phyloP scores from a whole-genome alignment of 176 grass and related monocot genomes.

The Melocanna baccifera region DNA sequence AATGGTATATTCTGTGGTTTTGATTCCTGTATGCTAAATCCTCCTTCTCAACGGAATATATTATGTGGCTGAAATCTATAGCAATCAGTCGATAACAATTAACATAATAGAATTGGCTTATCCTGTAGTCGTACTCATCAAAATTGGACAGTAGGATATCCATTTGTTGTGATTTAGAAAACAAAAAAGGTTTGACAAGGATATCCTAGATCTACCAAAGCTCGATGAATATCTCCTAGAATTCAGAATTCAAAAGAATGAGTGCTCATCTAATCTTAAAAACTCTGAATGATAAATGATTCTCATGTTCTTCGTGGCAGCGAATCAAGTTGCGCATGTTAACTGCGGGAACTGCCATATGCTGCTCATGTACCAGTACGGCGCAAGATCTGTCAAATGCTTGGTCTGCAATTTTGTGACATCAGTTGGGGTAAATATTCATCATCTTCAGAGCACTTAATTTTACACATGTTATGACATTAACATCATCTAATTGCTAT shows the following conservation, averaged over 20 bases:
- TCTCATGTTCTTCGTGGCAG: conserved; percentile 40
- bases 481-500: not conserved
- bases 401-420: conserved; percentile 90
- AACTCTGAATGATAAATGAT: conserved; percentile 12
- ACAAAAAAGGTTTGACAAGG: conserved; percentile 16
- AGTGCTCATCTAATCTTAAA: conserved; percentile 3
- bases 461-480: not conserved
- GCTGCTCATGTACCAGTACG: conserved; percentile 99
- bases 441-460: not conserved
- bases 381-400: conserved; percentile 92
- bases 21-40: conserved; percentile 20
- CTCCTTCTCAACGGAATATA: conserved; percentile 2
- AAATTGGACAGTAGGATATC: not conserved
- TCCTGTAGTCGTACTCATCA: conserved; percentile 35
- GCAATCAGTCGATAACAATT: conserved; percentile 26
- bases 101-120: conserved; percentile 29
- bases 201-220: conserved; percentile 13
- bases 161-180: conserved; percentile 34
- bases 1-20: conserved; percentile 26
- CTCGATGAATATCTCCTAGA: conserved; percentile 24
- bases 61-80: not conserved
- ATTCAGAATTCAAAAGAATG: conserved; percentile 11
- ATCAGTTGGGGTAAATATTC: conserved; percentile 65
- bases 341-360: conserved; percentile 90
- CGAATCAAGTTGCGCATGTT: conserved; percentile 93